Evolutionary conservation across 1,139 yeast genomes (phyloP), one percentile per base, ranked within the genome.

Genomic region (Zygoascus meyerae): DNA sequence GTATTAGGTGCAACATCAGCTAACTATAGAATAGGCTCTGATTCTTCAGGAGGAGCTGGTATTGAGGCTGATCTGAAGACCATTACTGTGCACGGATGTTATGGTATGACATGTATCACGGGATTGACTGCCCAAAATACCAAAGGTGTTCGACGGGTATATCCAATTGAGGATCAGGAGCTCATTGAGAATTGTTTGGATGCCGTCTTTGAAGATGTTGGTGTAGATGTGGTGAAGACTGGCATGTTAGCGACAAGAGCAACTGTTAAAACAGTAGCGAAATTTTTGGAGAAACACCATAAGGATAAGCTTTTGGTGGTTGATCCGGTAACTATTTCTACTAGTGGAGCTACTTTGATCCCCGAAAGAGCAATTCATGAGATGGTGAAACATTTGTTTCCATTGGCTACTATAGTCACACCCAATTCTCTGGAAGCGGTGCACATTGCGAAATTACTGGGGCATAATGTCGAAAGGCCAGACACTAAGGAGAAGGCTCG

Each of bases 11-110:
- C 3, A 10, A n/a, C 33, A 6, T 4, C 26, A 18, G 34, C 44
- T 43, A 49, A 45, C 48, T 14, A 33, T 14, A 29, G 28, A 39
- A 2, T 32, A 10, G 95, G 96, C 0, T 83, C 95, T 0, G 97
- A 89, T 62, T 78, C 83, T 43, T 84, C 95, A 2, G 97, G 97
- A 2, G 97, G 97, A 4, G 97, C 97, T 1, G 97, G 97, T 10
- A 81, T 89, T 48, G 97, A 89, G 61, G 97, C 97, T 0, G 97
- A 89, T 63, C 64, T 89, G 45, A 89, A 89, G 65, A 83, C 96
- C 0, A 77, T 89, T 50, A 73, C 86, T 2, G 86, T 84, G 2
- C 90, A 86, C 59, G 75, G 78, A 17, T 89, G 87, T 42, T 89
- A 83, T 61, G 96, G 87, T 1, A 67, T 83, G 65, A 85, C 95